Conservation (phyloP, 1,284 basidiomycete genomes). For the Cryptococcus sp. region DNA sequence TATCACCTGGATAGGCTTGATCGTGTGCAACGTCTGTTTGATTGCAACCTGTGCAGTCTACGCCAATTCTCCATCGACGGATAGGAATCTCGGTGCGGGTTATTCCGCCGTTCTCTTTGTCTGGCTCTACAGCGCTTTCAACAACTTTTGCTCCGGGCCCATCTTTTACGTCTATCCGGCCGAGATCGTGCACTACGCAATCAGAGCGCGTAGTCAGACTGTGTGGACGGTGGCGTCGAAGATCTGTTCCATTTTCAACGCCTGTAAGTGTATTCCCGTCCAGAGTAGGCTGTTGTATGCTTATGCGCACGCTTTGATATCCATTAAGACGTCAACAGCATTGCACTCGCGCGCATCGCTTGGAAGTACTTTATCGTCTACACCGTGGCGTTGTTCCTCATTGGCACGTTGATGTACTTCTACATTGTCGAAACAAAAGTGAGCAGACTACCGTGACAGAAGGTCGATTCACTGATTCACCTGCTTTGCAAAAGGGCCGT, state of each 20-base stretch:
- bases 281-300: background rate
- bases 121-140: slow-evolving; percentile 1
- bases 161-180: background rate
- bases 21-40: no score
- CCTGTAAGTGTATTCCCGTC: background rate
- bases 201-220: background rate
- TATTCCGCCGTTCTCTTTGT: background rate
- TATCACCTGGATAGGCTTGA: no score
- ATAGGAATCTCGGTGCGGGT: background rate
- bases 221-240: background rate
- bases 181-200: background rate
- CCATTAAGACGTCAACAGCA: background rate
- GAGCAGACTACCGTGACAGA: no score
- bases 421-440: background rate
- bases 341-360: background rate
- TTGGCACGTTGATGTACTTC: background rate
- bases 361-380: background rate
- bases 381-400: background rate
- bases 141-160: background rate
- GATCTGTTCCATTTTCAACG: background rate
- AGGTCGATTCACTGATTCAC: no score
- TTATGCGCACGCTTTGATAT: background rate
- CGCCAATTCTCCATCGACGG: no score
- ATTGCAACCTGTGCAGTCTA: no score
- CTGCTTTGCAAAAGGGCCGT: no score